These are phyloP conservation scores for Bolboschoenoplectus hybrid DNA, from an alignment of 202 grass and related monocot species.

Conservation along the genomic window DNA sequence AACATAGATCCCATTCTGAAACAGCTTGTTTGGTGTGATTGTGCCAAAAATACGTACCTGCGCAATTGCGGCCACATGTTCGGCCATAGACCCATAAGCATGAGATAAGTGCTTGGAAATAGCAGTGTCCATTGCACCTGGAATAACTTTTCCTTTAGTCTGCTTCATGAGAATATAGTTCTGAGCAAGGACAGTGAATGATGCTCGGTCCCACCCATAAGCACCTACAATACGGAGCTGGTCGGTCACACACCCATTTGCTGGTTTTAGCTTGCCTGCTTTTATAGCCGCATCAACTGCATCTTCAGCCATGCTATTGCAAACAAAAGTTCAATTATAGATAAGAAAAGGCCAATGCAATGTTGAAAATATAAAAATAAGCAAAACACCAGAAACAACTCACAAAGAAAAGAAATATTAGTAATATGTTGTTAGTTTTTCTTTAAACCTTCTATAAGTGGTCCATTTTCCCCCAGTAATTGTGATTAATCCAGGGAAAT, in stretches of 20 bases:
- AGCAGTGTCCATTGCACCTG: conserved; percentile 84
- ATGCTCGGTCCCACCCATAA: conserved; percentile 84
- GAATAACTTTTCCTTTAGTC: conserved; percentile 85
- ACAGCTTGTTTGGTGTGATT: conserved; percentile 14
- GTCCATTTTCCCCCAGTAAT: conserved; percentile 99
- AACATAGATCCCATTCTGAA: neutral
- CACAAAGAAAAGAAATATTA: neutral
- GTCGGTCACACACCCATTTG: conserved; percentile 83
- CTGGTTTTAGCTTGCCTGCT: conserved; percentile 75
- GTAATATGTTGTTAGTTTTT: conserved; percentile 22
- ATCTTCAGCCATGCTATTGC: conserved; percentile 92
- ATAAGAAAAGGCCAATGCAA: neutral
- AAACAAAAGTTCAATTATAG: conserved; percentile 40
- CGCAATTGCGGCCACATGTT: conserved; percentile 82
- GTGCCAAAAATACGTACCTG: conserved; percentile 50
- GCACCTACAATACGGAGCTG: conserved; percentile 72
- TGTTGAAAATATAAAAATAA: neutral
- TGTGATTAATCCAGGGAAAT: conserved; percentile 90
- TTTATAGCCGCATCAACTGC: conserved; percentile 80
- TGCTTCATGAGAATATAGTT: conserved; percentile 87
- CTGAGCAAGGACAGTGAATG: conserved; percentile 80
- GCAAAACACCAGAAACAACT: neutral
- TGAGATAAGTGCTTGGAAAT: conserved; percentile 88
- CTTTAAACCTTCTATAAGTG: conserved; percentile 84
- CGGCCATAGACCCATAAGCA: conserved; percentile 82